Evolutionary conservation across 2,329 filamentous ascomycete species (phyloP).

Genomic region (Ascochyta pisi): DNA sequence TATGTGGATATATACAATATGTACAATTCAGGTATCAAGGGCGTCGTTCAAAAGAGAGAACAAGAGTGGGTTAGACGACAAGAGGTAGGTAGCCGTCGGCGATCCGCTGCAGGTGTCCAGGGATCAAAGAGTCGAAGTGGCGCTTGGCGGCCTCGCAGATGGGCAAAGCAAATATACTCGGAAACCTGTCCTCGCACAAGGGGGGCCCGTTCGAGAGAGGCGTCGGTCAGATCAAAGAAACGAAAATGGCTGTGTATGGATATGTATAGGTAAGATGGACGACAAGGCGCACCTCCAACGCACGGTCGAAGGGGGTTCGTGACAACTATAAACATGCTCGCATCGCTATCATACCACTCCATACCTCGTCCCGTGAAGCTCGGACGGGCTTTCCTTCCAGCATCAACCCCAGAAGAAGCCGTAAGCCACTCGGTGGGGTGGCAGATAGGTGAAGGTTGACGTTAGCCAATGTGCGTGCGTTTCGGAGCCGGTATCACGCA

Average conservation of each 20-base stretch:
- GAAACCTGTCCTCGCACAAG: constrained; percentile 4
- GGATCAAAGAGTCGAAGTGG: constrained; percentile 25
- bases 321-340: constrained; percentile 18
- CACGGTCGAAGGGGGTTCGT: constrained; percentile 21
- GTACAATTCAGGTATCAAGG: constrained; percentile 1
- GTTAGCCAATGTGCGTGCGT: constrained; percentile 36
- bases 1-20: constrained; percentile 1
- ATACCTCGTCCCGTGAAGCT: constrained; percentile 20
- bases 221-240: neutral
- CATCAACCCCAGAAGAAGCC: constrained; percentile 30
- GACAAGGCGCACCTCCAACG: constrained; percentile 1
- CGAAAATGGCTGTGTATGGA: neutral
- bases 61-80: constrained; percentile 28
- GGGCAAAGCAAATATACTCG: constrained; percentile 22
- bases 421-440: constrained; percentile 35
- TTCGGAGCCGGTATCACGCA: constrained; percentile 28
- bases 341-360: constrained; percentile 11
- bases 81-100: constrained; percentile 17
- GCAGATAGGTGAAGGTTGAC: constrained; percentile 31
- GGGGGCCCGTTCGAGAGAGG: neutral
- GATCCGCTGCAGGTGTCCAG: constrained; percentile 22
- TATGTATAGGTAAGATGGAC: constrained; percentile 1
- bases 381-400: constrained; percentile 20
- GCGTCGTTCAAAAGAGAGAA: constrained; percentile 25
- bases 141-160: constrained; percentile 33